Evolutionary conservation across 441 rosid species (phyloP).

Genomic region (Adansonia gregorii): DNA sequence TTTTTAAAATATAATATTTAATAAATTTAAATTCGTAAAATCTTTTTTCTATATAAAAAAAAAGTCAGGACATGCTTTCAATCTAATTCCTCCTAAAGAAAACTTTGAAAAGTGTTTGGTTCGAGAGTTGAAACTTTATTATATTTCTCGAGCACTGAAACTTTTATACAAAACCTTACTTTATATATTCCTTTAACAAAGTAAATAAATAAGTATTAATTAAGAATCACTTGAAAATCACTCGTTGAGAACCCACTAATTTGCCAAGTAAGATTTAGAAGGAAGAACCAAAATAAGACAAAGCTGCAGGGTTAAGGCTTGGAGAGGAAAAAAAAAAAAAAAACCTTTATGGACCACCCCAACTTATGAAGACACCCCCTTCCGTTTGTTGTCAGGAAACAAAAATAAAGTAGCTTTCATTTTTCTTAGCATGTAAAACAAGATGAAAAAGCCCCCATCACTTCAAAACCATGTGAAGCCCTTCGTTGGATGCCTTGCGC

Average conservation of each 20-base stretch:
- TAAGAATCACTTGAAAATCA: conserved; percentile 19
- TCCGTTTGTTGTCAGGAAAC: conserved; percentile 27
- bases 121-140: conserved; percentile 1
- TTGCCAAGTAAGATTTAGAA: background rate
- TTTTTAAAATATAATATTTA: too few relatives aligned
- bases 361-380: conserved; percentile 16
- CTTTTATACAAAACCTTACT: background rate
- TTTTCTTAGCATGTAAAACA: conserved; percentile 19
- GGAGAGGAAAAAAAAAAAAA: background rate
- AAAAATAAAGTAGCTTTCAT: conserved; percentile 28
- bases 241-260: background rate
- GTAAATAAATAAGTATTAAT: background rate
- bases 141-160: background rate
- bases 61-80: background rate
- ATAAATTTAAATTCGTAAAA: too few relatives aligned
- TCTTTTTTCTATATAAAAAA: background rate
- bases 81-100: background rate
- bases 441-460: conserved; percentile 19
- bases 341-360: conserved; percentile 32
- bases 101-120: conserved; percentile 2
- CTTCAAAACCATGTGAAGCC: conserved; percentile 44
- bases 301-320: conserved; percentile 15
- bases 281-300: background rate
- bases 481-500: conserved; percentile 40
- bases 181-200: background rate